Evolutionary conservation across 441 rosid genomes (phyloP).

Genomic region (Flueggea neowawraea): DNA sequence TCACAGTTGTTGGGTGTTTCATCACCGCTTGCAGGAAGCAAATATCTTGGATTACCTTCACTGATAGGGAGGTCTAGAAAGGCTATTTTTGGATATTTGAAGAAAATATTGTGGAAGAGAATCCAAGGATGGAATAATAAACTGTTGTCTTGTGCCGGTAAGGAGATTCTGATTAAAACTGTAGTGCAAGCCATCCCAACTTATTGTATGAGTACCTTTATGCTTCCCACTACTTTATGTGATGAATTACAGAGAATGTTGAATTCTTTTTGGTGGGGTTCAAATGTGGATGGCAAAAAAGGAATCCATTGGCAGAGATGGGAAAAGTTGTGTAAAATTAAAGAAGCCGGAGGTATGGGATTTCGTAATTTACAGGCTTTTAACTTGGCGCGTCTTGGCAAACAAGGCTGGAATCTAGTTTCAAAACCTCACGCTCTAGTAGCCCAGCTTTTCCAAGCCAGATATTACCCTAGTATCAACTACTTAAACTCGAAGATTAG

Average conservation of each 20-base stretch:
- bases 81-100: not conserved
- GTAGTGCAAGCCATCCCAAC: not conserved
- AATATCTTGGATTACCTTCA: not conserved
- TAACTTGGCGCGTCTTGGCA: not conserved
- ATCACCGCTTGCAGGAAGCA: too few relatives aligned
- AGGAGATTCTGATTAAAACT: not conserved
- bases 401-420: not conserved
- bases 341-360: not conserved
- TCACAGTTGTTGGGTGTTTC: not conserved
- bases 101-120: not conserved
- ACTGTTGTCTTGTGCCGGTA: not conserved
- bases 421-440: too few relatives aligned
- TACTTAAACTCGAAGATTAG: too few relatives aligned
- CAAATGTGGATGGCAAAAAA: too few relatives aligned
- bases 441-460: too few relatives aligned
- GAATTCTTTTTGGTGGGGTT: too few relatives aligned
- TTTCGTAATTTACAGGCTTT: not conserved
- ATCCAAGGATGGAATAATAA: not conserved
- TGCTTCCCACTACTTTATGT: not conserved
- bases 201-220: not conserved
- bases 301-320: too few relatives aligned
- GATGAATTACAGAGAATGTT: not conserved
- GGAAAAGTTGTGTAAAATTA: not conserved
- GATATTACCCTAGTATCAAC: too few relatives aligned
- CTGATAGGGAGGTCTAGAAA: not conserved